These are phyloP conservation scores for Euryodendron excelsum DNA, from an alignment of 148 eudicot genomes.

Conservation along the genomic window DNA sequence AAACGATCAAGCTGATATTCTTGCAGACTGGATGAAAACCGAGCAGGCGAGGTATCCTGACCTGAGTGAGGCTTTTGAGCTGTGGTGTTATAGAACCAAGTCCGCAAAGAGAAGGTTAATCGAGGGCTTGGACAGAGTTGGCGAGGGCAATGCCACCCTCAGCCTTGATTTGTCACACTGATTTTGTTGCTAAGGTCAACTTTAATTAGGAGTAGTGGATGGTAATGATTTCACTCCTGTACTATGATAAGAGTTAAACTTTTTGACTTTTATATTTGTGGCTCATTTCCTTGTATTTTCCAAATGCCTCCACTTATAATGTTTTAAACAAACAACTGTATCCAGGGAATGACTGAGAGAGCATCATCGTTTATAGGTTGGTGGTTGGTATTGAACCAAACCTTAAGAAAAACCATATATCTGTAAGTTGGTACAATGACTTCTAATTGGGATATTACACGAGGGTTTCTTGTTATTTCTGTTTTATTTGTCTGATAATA, in stretches of 20 bases:
- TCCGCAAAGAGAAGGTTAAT: conserved; percentile 74
- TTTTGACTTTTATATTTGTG: background rate
- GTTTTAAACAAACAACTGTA: too few species aligned
- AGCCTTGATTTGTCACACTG: conserved; percentile 48
- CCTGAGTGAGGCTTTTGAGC: conserved; percentile 82
- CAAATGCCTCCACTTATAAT: too few species aligned
- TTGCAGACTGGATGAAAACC: conserved; percentile 74
- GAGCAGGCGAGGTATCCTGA: conserved; percentile 67
- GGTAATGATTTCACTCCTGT: background rate
- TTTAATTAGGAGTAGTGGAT: background rate
- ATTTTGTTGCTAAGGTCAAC: conserved; percentile 17
- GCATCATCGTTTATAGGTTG: too few species aligned
- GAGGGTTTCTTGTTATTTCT: background rate
- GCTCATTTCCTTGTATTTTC: background rate
- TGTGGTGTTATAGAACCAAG: conserved; percentile 88
- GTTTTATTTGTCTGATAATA: background rate
- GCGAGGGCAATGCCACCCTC: conserved; percentile 31
- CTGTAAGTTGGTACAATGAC: too few species aligned
- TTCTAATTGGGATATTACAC: too few species aligned
- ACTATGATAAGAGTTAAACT: background rate
- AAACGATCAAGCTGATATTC: conserved; percentile 76
- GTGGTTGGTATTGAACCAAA: too few species aligned
- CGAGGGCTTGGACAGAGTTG: conserved; percentile 42
- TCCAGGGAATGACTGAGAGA: too few species aligned
- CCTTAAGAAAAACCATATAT: too few species aligned